Evolutionary conservation across 371 early-diverging fungal species (phyloP).

Genomic region (Lichtheimia corymbifera): DNA sequence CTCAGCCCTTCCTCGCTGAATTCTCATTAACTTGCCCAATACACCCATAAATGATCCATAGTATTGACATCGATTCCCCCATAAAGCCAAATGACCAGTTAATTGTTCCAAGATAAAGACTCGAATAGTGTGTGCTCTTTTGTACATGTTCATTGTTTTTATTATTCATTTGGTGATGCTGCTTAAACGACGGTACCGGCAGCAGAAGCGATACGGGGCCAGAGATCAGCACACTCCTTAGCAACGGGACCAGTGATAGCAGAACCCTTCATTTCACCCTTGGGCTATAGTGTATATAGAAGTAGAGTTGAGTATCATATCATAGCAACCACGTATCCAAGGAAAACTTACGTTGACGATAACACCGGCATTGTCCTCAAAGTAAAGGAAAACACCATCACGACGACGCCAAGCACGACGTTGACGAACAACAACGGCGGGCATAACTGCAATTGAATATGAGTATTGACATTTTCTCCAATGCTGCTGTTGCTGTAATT

Average conservation of each 20-base stretch:
- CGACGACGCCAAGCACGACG: constrained; percentile 99
- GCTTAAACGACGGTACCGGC: constrained; percentile 85
- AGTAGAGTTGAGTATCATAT: constrained; percentile 42
- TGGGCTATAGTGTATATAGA: constrained; percentile 55
- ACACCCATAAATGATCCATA: background rate
- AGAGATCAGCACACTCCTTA: constrained; percentile 99
- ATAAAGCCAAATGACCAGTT: too few species aligned
- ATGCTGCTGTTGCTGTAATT: constrained; percentile 14
- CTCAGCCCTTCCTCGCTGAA: too few species aligned
- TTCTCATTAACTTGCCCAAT: too few species aligned
- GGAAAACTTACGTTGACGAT: constrained; percentile 48
- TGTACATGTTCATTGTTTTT: too few species aligned
- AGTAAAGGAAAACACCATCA: constrained; percentile 99
- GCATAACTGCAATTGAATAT: constrained; percentile 75
- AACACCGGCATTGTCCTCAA: constrained; percentile 81
- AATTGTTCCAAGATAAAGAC: too few species aligned
- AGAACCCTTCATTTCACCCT: constrained; percentile 99
- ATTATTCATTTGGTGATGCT: too few species aligned
- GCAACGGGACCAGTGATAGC: constrained; percentile 99
- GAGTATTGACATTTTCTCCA: background rate
- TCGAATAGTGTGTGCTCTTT: too few species aligned
- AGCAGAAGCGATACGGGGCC: constrained; percentile 99
- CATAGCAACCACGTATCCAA: constrained; percentile 12
- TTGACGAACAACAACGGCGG: constrained; percentile 99
- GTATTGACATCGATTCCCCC: background rate